Evolutionary conservation across 179 eudicot genomes (phyloP).

Genomic region (Drosera spatulata): DNA sequence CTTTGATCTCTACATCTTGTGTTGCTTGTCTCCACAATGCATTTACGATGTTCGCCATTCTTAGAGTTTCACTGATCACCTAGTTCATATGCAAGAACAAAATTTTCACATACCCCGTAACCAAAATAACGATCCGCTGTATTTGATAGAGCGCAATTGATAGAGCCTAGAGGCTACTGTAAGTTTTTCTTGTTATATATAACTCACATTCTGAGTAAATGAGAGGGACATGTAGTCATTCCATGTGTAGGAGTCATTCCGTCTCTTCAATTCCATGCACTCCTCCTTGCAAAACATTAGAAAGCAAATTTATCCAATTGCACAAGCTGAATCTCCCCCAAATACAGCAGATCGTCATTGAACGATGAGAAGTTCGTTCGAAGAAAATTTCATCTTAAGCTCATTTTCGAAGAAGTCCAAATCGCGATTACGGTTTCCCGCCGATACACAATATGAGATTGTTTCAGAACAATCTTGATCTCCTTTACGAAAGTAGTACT

Average conservation of each 20-base stretch:
- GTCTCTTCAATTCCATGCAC: constrained; percentile 61
- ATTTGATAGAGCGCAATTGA: too few species aligned
- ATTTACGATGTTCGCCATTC: constrained; percentile 86
- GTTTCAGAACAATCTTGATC: too few species aligned
- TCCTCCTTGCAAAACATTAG: constrained; percentile 42
- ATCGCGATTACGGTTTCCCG: too few species aligned
- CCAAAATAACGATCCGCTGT: neutral
- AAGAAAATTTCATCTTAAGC: too few species aligned
- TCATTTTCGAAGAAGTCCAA: too few species aligned
- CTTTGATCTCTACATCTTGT: constrained; percentile 79
- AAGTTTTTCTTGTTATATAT: neutral
- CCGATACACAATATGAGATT: too few species aligned
- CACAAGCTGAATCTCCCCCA: neutral
- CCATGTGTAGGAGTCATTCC: constrained; percentile 60
- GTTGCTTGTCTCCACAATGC: constrained; percentile 91
- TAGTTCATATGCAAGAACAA: constrained; percentile 6
- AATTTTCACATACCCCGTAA: neutral
- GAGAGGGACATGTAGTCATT: constrained; percentile 68
- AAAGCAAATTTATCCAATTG: neutral
- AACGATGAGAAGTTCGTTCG: too few species aligned
- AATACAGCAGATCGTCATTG: neutral
- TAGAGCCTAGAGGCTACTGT: neutral
- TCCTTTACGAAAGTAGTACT: too few species aligned
- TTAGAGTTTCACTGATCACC: constrained; percentile 95
- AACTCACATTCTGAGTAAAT: constrained; percentile 78